These are phyloP conservation scores for Suillus fuscotomentosus DNA, from an alignment of 768 basidiomycete genomes.

Conservation along the genomic window DNA sequence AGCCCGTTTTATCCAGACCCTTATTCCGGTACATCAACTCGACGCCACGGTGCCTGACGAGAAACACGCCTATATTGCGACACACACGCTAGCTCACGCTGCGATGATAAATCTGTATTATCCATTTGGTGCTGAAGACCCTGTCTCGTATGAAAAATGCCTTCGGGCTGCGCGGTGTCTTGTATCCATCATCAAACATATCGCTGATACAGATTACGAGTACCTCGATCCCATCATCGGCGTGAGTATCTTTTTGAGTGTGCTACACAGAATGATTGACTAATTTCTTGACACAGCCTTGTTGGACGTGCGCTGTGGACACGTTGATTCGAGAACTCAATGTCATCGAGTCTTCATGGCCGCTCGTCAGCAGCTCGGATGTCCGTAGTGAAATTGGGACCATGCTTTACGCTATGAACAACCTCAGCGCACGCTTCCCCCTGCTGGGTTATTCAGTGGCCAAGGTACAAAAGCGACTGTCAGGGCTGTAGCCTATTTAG, in stretches of 20 bases:
- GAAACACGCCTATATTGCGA: conserved; percentile 55
- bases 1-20: conserved; percentile 57
- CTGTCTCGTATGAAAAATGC: conserved; percentile 64
- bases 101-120: conserved; percentile 67
- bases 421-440: conserved; percentile 59
- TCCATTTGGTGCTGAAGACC: conserved; percentile 58
- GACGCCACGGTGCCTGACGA: conserved; percentile 54
- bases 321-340: conserved; percentile 67
- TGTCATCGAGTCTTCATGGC: conserved; percentile 62
- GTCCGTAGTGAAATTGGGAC: conserved; percentile 60
- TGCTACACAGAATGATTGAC: not conserved
- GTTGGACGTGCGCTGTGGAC: conserved; percentile 71
- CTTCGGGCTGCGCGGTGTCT: conserved; percentile 60
- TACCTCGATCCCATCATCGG: conserved; percentile 79
- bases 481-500: conserved; percentile 6
- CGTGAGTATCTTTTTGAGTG: conserved; percentile 39
- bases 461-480: conserved; percentile 32
- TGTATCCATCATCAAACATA: conserved; percentile 58
- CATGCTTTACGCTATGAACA: conserved; percentile 63
- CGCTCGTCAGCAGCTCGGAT: conserved; percentile 54
- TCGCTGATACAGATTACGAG: conserved; percentile 62
- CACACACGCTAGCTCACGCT: conserved; percentile 65
- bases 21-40: conserved; percentile 66
- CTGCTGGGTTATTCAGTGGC: conserved; percentile 40
- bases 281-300: conserved; percentile 43